phyloP scores from a whole-genome alignment of 306 rosid species.

The Adenanthera pavonina region DNA sequence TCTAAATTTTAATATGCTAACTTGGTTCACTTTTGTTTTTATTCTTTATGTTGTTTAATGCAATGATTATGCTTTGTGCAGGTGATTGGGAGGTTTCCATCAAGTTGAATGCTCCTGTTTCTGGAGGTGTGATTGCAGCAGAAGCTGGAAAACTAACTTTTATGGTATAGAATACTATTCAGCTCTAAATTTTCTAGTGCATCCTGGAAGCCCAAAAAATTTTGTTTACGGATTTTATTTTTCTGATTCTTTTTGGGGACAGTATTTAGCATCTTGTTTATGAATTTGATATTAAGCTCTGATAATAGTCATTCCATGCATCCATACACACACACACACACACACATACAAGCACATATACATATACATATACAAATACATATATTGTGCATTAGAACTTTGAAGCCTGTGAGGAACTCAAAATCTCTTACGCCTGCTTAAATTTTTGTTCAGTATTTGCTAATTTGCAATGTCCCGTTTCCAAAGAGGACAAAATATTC shows the following conservation, averaged over 20 bases:
- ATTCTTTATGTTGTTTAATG: conserved; percentile 17
- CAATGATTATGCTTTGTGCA: conserved; percentile 38
- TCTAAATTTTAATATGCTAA: conserved; percentile 27
- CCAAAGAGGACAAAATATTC: no score
- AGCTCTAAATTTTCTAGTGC: neutral
- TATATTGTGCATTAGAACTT: conserved; percentile 14
- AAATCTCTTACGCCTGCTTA: no score
- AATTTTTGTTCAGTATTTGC: no score
- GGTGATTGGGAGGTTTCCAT: conserved; percentile 62
- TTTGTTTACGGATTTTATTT: neutral
- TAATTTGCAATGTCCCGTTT: no score
- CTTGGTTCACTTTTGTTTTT: neutral
- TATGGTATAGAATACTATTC: conserved; percentile 62
- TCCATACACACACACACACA: no score
- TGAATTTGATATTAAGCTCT: conserved; percentile 25
- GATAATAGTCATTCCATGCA: neutral
- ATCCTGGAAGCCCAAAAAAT: conserved; percentile 4
- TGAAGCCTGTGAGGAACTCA: neutral
- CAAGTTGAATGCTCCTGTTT: conserved; percentile 95
- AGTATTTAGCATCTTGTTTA: neutral
- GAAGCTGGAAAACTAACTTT: conserved; percentile 92
- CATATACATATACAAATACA: neutral
- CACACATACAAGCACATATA: no score
- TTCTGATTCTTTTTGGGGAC: neutral
- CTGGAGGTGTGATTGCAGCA: conserved; percentile 94